These are phyloP conservation scores for Eucalyptus globulus DNA, from an alignment of 345 rosid genomes.

Conservation along the genomic window DNA sequence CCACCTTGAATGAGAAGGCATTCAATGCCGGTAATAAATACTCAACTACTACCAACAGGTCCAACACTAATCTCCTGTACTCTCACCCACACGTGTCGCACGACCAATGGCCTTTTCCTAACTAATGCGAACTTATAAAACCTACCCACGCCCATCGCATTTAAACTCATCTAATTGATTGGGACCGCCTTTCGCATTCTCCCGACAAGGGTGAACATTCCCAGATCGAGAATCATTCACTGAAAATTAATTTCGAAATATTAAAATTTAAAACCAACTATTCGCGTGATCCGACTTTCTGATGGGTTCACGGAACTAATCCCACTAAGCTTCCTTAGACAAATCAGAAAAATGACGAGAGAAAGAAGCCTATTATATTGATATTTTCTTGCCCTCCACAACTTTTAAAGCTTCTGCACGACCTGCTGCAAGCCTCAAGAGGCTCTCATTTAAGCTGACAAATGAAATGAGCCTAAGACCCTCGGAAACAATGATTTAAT, in stretches of 20 bases:
- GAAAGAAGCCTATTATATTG: too few relatives aligned
- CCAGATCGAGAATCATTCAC: too few relatives aligned
- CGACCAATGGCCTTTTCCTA: not conserved
- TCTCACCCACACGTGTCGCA: not conserved
- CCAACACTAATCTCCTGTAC: not conserved
- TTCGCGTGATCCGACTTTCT: rapidly evolving
- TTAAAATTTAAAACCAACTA: rapidly evolving
- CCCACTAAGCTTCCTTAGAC: too few relatives aligned
- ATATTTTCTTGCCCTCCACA: too few relatives aligned
- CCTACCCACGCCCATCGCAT: not conserved
- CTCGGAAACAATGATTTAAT: too few relatives aligned
- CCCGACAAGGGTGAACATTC: too few relatives aligned
- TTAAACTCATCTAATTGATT: not conserved
- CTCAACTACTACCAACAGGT: not conserved
- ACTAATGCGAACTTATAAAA: not conserved
- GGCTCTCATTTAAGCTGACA: too few relatives aligned
- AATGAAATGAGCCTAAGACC: too few relatives aligned
- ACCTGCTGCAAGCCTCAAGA: too few relatives aligned
- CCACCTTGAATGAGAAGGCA: not conserved
- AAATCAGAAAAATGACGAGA: too few relatives aligned
- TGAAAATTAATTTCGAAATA: rapidly evolving
- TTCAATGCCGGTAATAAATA: not conserved
- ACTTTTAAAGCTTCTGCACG: too few relatives aligned
- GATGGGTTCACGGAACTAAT: too few relatives aligned
- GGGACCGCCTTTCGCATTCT: not conserved